Evolutionary conservation across 2,329 filamentous ascomycete genomes (phyloP).

Genomic region (Fusarium udum): DNA sequence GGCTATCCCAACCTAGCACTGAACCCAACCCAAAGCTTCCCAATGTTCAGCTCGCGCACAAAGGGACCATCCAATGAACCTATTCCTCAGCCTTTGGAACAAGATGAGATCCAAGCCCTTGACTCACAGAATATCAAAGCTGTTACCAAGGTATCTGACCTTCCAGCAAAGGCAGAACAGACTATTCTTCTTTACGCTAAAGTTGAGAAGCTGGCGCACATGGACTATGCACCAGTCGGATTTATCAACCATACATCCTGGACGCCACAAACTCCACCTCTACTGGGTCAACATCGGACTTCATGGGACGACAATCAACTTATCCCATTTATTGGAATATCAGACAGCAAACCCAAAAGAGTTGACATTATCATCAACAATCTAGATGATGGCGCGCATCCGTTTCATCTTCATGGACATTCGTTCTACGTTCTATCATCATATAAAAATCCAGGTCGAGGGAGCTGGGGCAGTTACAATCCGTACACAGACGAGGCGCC

Average conservation of each 20-base stretch:
- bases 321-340: not conserved
- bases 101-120: fast-evolving
- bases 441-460: not conserved
- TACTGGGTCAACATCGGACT: not conserved
- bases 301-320: not conserved
- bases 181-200: conserved; percentile 1
- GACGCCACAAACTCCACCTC: not conserved
- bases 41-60: fast-evolving
- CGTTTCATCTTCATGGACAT: not conserved
- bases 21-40: not conserved
- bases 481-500: not conserved
- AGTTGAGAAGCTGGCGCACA: not conserved
- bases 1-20: not conserved
- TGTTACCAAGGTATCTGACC: not conserved
- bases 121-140: not conserved
- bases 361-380: not conserved
- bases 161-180: not conserved
- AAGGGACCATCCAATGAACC: fast-evolving
- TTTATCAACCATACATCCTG: conserved; percentile 16
- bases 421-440: not conserved
- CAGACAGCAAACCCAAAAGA: fast-evolving
- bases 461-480: not conserved
- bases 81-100: fast-evolving
- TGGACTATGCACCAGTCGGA: conserved; percentile 7
- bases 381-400: not conserved